Conservation (phyloP, 2,329 filamentous ascomycete genomes). For the Neofusicoccum umdonicola region DNA sequence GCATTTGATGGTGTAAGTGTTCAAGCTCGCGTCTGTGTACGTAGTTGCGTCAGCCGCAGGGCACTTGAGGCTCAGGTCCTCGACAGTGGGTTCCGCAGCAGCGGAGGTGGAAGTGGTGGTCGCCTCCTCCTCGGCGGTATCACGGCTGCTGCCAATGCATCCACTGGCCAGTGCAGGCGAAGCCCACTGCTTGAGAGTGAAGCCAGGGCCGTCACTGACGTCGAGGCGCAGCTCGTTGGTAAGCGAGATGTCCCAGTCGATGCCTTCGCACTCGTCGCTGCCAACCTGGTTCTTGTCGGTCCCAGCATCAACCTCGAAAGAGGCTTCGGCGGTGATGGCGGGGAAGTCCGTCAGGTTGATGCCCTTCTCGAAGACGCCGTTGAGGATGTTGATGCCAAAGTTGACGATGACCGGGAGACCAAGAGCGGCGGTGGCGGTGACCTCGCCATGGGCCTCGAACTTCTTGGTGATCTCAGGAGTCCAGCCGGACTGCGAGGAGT, state of each 20-base stretch:
- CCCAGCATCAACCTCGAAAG: slow-evolving; percentile 3
- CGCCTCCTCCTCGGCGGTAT: background rate
- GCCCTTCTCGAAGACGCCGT: slow-evolving; percentile 16
- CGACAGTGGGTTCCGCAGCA: background rate
- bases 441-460: slow-evolving; percentile 19
- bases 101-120: background rate
- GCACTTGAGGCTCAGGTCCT: slow-evolving; percentile 5
- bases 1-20: slow-evolving; percentile 3
- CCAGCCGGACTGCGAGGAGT: slow-evolving; percentile 14
- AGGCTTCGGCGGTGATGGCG: slow-evolving; percentile 14
- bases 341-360: slow-evolving; percentile 19
- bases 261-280: slow-evolving; percentile 17
- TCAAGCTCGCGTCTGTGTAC: background rate
- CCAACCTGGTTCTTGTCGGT: slow-evolving; percentile 9
- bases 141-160: slow-evolving; percentile 4
- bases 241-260: slow-evolving; percentile 18
- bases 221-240: slow-evolving; percentile 16
- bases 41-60: background rate
- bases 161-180: slow-evolving; percentile 1
- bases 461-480: slow-evolving; percentile 17
- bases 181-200: slow-evolving; percentile 9
- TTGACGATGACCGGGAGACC: slow-evolving; percentile 16
- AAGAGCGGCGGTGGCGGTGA: slow-evolving; percentile 13
- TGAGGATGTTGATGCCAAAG: slow-evolving; percentile 17
- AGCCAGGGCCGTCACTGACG: background rate